Conservation (phyloP, 305 asterid species). For the Solanum hybrid region DNA sequence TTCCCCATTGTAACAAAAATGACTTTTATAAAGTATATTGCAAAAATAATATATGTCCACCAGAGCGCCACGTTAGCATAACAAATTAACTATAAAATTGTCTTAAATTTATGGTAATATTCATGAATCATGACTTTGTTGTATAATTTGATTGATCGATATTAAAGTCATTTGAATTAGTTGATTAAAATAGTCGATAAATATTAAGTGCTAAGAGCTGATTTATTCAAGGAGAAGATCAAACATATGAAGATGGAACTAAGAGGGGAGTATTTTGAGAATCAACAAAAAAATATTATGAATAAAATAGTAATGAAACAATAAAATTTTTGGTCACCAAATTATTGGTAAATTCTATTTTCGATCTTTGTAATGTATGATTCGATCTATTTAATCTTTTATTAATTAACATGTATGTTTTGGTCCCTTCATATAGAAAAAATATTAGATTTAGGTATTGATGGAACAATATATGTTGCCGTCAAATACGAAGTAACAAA, state of each 20-base stretch:
- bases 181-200: background rate
- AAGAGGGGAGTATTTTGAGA: background rate
- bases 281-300: background rate
- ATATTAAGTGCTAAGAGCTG: background rate
- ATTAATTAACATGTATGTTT: background rate
- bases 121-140: background rate
- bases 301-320: background rate
- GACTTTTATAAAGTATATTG: background rate
- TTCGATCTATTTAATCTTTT: background rate
- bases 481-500: background rate
- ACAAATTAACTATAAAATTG: background rate
- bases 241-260: background rate
- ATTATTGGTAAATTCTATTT: background rate
- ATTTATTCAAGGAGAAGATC: background rate
- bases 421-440: background rate
- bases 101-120: background rate
- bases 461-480: background rate
- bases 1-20: background rate
- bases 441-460: background rate
- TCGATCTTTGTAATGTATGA: background rate
- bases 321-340: background rate
- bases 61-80: background rate
- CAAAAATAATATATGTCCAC: background rate
- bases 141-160: background rate
- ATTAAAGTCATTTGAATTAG: background rate